These are phyloP conservation scores for Microcyclosporella mali DNA, from an alignment of 2,329 filamentous ascomycete species.

Conservation along the genomic window DNA sequence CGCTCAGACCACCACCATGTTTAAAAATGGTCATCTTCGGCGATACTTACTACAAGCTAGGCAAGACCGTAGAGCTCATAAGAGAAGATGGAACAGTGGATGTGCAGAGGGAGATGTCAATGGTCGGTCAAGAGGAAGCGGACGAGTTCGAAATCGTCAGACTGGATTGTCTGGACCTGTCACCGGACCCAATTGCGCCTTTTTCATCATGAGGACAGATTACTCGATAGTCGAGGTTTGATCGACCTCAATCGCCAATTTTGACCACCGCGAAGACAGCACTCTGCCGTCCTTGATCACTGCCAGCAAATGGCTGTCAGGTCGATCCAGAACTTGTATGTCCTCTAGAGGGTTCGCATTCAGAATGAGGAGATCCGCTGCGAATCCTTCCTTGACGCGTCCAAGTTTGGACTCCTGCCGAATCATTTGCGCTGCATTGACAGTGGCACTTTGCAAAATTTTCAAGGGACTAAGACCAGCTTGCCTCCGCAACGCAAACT, in stretches of 20 bases:
- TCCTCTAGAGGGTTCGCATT: slow-evolving; percentile 52
- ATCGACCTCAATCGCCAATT: slow-evolving; percentile 20
- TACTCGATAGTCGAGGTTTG: slow-evolving; percentile 14
- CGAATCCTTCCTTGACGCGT: slow-evolving; percentile 45
- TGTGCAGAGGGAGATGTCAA: slow-evolving; percentile 26
- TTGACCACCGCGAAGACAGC: slow-evolving; percentile 32
- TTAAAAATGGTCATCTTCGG: slow-evolving; percentile 38
- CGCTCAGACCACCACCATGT: slow-evolving; percentile 9
- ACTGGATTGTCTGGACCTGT: slow-evolving; percentile 34
- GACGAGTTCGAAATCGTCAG: slow-evolving; percentile 42
- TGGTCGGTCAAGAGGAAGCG: slow-evolving; percentile 33
- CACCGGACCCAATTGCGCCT: slow-evolving; percentile 17
- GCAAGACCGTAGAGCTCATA: slow-evolving; percentile 17
- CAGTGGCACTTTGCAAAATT: slow-evolving; percentile 47
- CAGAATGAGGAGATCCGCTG: slow-evolving; percentile 50
- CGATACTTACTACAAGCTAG: slow-evolving; percentile 34
- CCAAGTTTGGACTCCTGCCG: slow-evolving; percentile 44
- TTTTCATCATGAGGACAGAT: slow-evolving; percentile 11
- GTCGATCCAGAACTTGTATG: slow-evolving; percentile 45
- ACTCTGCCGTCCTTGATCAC: slow-evolving; percentile 53
- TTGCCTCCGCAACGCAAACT: slow-evolving; percentile 43
- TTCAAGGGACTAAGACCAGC: slow-evolving; percentile 39
- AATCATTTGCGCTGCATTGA: slow-evolving; percentile 49
- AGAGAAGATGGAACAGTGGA: slow-evolving; percentile 22
- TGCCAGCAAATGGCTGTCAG: slow-evolving; percentile 44